Percentiles rank a stretch among this genome's conserved stretches.
These are phyloP conservation scores for Blastocrithidia nonstop DNA, from an alignment of 208 protist species.

Conservation along the genomic window DNA sequence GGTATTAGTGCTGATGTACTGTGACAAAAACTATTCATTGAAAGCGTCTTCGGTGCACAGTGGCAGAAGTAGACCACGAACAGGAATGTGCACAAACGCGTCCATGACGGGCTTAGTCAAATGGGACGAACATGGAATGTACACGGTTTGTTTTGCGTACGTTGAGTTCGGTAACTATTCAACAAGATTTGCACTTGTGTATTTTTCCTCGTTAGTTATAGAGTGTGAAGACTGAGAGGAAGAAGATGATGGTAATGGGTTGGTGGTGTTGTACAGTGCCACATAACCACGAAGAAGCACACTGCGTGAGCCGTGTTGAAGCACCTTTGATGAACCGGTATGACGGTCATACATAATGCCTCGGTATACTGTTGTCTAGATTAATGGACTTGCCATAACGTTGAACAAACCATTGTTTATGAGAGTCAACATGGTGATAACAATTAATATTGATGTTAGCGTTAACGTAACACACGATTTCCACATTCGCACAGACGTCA, in stretches of 20 bases:
- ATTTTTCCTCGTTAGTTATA: background rate
- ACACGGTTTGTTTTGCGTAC: conserved; percentile 33
- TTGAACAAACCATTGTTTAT: background rate
- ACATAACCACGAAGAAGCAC: conserved; percentile 41
- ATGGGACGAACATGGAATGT: conserved; percentile 26
- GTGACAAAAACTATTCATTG: conserved; percentile 27
- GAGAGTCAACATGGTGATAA: background rate
- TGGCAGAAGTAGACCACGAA: conserved; percentile 30
- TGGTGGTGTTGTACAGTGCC: conserved; percentile 11
- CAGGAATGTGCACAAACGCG: conserved; percentile 11
- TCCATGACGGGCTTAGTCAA: conserved; percentile 17
- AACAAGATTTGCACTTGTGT: background rate
- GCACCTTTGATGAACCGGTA: conserved; percentile 3
- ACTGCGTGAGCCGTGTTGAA: conserved; percentile 19
- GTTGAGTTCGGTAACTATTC: background rate
- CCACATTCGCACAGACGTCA: background rate
- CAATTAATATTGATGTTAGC: no score
- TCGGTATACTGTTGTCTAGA: conserved; percentile 19
- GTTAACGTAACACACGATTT: no score
- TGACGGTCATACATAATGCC: conserved; percentile 42
- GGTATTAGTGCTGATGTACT: conserved; percentile 11
- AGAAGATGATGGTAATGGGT: background rate
- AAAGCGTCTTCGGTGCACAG: conserved; percentile 22
- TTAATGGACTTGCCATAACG: conserved; percentile 8
- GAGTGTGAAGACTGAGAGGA: no score